Base-by-base conservation (phyloP, 495 filamentous ascomycete species). In the Lasiosphaeria hispida region DNA sequence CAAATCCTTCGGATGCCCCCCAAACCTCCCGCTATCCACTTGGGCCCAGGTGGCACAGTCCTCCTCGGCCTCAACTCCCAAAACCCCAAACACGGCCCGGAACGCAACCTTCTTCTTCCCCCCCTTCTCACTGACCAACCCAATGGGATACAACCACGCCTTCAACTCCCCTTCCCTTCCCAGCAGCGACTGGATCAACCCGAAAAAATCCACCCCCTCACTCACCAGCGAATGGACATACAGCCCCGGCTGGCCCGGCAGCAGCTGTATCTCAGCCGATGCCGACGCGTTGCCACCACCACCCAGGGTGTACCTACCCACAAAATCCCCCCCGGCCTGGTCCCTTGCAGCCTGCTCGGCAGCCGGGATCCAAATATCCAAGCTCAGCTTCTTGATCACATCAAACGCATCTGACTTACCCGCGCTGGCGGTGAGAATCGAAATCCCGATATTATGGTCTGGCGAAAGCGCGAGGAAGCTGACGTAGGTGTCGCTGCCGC, bases 371-470 rank as follows among this genome's bases (percentile, higher is more conserved):
- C 56, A 64, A 0, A 52, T 38, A 1, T 18, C 39, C 1, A 34
- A 3, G n/a, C 58, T 10, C 14, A 36, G 13, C 0, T 37, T 7
- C 35, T 47, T 14, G 11, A 61, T 35, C 13, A 38, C 19, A 3
- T 10, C 10, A 6, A 47, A 41, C 15, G 35, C 40, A 17, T 13
- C 42, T 11, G 19, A 23, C 10, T n/a, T n/a, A n/a, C 2, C 10
- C 14, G 44, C 1, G 7, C 42, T 57, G 7, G 54, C 60, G 4
- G 48, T 37, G 6, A 57, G 18, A 18, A 65, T 36, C 2, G 69
- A 66, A 38, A 79, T 73, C 14, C 80, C 80, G 14, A 81, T 60
- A 13, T 72, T 70, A 61, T 80, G 76, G 55, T 83, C 80, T 0
- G 79, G 77, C 15, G 74, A 73, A 1, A 85, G 66, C 1, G 64